Base-by-base conservation (phyloP, 2,329 filamentous ascomycete species). In the Chalara sp. region DNA sequence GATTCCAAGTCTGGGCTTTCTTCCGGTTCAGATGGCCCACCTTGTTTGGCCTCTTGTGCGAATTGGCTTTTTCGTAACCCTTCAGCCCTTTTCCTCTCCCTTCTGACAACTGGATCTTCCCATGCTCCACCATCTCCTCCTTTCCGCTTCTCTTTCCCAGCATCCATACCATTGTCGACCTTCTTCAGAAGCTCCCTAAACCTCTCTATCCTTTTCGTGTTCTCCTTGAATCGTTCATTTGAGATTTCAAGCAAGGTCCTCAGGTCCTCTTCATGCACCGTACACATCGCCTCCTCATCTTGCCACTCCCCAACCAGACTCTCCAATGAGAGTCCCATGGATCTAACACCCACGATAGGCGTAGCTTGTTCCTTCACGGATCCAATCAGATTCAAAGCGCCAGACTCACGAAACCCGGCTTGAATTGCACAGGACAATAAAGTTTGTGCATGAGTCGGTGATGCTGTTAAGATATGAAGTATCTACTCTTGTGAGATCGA, bases 321-420 rank as follows among this genome's bases (percentile, higher is more conserved):
- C 68, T 95, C 89, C 54, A 96, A 81, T 1, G 81, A 79, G 1
- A 96, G 75, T 0, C 91, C 91, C 67, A 88, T 87, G 5, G 88
- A 91, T 13, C 92, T 82, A 32, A 97, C 81, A 3, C 87, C 92
- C 3, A 96, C 87, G 67, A 96, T 87, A 2, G 89, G 89, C 44
- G 74, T 82, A 5, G 60, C 46, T 10, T 45, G 35, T 13, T 66
- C 65, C 2, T 60, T 49, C 1, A 64, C 58, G 30, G 65, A 62
- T 8, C 65, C 51, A 5, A 68, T 67, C 44, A 89, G 65, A 61
- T 85, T 88, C 52, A 95, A 76, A 46, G 92, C 85, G 13, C 92
- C 92, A 53, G 87, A 93, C 70, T 97, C 92, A 11, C 92, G 83
- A 65, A 96, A 96, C 0, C 92, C 92, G 4, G 89, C 86, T 59